phyloP scores from a whole-genome alignment of 495 filamentous ascomycete species.

The Penicillium samsonianum region DNA sequence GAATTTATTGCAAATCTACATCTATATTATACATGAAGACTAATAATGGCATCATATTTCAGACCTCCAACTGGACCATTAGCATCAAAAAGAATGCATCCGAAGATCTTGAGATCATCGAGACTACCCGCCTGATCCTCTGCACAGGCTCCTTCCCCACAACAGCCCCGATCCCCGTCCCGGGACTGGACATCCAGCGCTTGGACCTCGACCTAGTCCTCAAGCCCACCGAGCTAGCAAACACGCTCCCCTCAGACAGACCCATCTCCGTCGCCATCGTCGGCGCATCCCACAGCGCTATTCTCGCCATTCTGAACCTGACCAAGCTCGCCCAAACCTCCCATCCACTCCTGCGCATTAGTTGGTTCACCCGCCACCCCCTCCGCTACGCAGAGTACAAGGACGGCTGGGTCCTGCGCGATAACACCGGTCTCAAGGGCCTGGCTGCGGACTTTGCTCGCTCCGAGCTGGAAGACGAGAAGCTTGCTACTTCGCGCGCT shows the following conservation, averaged over 20 bases:
- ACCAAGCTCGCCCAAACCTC: constrained; percentile 49
- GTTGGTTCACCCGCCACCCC: constrained; percentile 61
- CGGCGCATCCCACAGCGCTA: constrained; percentile 62
- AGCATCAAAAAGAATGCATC: constrained; percentile 34
- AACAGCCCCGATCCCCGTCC: constrained; percentile 40
- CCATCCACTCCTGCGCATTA: constrained; percentile 55
- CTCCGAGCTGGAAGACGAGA: constrained; percentile 54
- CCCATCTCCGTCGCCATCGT: constrained; percentile 53
- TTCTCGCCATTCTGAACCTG: constrained; percentile 62
- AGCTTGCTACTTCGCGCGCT: constrained; percentile 48
- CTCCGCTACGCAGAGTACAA: constrained; percentile 62
- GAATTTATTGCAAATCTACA: constrained; percentile 1
- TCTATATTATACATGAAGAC: constrained; percentile 1
- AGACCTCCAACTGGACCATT: constrained; percentile 46
- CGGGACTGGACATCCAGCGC: constrained; percentile 30
- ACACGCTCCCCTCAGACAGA: constrained; percentile 37
- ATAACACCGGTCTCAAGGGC: constrained; percentile 67
- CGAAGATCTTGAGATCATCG: constrained; percentile 35
- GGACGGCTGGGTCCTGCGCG: constrained; percentile 62
- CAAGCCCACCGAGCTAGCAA: constrained; percentile 52
- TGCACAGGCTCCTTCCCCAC: constrained; percentile 60
- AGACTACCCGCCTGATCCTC: constrained; percentile 50
- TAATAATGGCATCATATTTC: constrained; percentile 14
- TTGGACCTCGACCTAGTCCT: constrained; percentile 59
- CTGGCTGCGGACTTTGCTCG: constrained; percentile 58